Base-by-base conservation (phyloP, 2,329 filamentous ascomycete species). In the Pseudogymnoascus verrucosus region DNA sequence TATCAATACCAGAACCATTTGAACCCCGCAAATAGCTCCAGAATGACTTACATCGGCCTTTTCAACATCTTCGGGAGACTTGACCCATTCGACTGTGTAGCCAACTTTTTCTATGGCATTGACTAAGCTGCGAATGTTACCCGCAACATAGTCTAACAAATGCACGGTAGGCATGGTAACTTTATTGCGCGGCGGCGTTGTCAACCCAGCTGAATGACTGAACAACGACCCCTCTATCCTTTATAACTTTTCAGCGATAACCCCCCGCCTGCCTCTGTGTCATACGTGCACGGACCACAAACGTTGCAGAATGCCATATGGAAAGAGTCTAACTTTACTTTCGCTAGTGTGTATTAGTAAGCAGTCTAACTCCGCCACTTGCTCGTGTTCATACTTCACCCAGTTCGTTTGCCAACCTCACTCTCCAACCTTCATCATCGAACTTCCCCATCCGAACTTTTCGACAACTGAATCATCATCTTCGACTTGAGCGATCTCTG, bases 91-190 rank as follows among this genome's bases (percentile, higher is more conserved):
- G 57, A 99, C 91, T 51, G 90, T 84, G 75, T 93, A 98, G 66
- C 95, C 95, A 65, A 93, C 84, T 77, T 95, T 96, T 76, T 99
- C 93, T 72, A 99, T 96, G 71, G 93, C 95, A 80, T 99, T 99
- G 74, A 93, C 93, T 71, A 99, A 84, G 67, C 93, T 97, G 68
- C 93, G 89, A 70, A 99, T 88, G 76, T 99, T 99, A 73, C 95
- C 95, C 66, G 95, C 93, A 69, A 97, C 93, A 75, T 97, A 98
- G 79, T 98, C 82, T 71, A 89, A 77, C 63, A 95, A 78, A 77
- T 93, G 84, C 67, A 93, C 89, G 60, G 84, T 90, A 67, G 89
- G 86, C 89, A 92, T 92, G 61, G 70, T 82, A 40, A 26, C 1
- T 42, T 40, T 61, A 12, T 57, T 21, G 51, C 51, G 16, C 28